Percentiles rank a stretch among this genome's conserved stretches.
These are phyloP conservation scores for Aspergillus alliaceus DNA, from an alignment of 2,329 filamentous ascomycete species.

Conservation along the genomic window DNA sequence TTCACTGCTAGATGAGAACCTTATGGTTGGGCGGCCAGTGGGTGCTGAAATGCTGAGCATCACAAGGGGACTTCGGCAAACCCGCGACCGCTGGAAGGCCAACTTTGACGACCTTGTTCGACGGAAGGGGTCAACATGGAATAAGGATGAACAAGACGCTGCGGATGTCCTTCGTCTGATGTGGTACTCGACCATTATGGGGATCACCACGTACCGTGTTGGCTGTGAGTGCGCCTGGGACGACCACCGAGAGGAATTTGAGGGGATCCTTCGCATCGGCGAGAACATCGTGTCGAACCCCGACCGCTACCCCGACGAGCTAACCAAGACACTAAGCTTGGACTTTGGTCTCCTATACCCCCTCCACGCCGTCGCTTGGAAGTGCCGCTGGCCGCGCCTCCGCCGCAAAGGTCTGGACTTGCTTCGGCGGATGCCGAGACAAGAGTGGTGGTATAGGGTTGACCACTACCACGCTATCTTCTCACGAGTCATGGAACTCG, in stretches of 20 bases:
- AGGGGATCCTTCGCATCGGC: conserved; percentile 7
- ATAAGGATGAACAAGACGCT: conserved; percentile 5
- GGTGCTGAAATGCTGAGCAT: background rate
- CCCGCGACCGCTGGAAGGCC: conserved; percentile 6
- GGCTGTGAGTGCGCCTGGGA: conserved; percentile 16
- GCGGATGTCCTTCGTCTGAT: conserved; percentile 15
- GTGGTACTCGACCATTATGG: conserved; percentile 4
- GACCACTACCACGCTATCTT: conserved; percentile 16
- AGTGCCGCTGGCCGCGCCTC: conserved; percentile 20
- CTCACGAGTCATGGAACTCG: conserved; percentile 16
- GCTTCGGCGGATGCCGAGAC: conserved; percentile 12
- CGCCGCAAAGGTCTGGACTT: conserved; percentile 19
- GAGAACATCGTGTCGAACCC: conserved; percentile 6
- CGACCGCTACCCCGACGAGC: conserved; percentile 8
- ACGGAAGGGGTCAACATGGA: conserved; percentile 4
- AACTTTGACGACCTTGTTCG: conserved; percentile 12
- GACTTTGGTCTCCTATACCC: conserved; percentile 20
- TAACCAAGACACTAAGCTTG: conserved; percentile 11
- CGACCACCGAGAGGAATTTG: conserved; percentile 6
- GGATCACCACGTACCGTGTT: conserved; percentile 8
- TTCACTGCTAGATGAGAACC: background rate
- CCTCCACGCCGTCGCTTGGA: conserved; percentile 21
- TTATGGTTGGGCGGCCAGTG: background rate
- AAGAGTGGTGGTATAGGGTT: conserved; percentile 15
- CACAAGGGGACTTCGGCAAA: background rate